Base-by-base conservation (phyloP, 257 asterid species). In the Voacanga thouarsii region DNA sequence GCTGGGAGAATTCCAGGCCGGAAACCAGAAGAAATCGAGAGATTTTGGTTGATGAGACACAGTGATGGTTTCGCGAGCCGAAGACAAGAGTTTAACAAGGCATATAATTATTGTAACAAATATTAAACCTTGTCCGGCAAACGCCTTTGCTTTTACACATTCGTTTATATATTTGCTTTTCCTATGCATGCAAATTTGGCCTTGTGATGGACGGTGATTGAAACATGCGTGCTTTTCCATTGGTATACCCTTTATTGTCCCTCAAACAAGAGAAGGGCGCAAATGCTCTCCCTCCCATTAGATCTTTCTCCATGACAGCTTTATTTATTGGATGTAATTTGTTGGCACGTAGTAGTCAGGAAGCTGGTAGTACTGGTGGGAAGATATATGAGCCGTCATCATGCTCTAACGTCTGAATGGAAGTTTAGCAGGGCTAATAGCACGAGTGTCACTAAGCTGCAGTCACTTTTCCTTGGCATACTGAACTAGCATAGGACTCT, bases 1-100 rank as follows among this genome's bases (percentile, higher is more conserved):
- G 96, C 94, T 23, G 96, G 96, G 76, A 84, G 94, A 80, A 75
- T 89, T 57, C 96, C 96, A 4, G 94, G 94, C 8, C 85, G 90
- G 71, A 91, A 55, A 63, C 87, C 94, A 24, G 88, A 84, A 72
- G 92, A 91, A 61, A 84, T 89, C 60, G 88, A 91, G 71, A 91
- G 90, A 77, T 91, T 88, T 82, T 91, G 96, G 96, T 18, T 84
- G 71, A 88, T 84, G 90, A 91, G 45, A 75, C 88, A 87, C 50
- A 67, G 75, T 57, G 78, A 83, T 26, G 80, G 41, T 4, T 86
- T 82, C 78, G 83, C 84, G 63, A 71, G 74, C 75, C 84, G 51
- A 78, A 79, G 47, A 61, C 59, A 12, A 45, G 79, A 80, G 12
- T 23, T 4, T 21, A 30, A 33, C 0, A 69, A 69, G 16, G 72